A percentile compares a stretch with the other conserved stretches of the same genome.
Evolutionary conservation across 441 rosid genomes (phyloP).

Genomic region (Euphorbia celastroides): DNA sequence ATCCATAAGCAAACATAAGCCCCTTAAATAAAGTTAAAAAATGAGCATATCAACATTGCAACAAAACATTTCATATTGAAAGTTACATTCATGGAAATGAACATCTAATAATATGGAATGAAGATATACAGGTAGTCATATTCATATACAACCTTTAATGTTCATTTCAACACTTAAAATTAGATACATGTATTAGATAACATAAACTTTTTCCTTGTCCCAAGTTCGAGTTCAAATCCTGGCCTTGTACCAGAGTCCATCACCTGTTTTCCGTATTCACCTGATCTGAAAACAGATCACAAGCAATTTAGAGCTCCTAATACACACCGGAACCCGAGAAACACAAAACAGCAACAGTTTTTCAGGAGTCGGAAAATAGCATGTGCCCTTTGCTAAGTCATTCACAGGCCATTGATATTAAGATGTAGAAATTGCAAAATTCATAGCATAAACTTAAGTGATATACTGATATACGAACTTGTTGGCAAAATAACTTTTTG

Average conservation of each 20-base stretch:
- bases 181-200: neutral
- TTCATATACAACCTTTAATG: neutral
- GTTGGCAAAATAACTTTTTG: no score
- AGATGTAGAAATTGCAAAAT: no score
- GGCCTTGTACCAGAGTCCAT: slow-evolving; percentile 3
- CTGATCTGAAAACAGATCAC: neutral
- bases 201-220: neutral
- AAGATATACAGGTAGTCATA: neutral
- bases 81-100: neutral
- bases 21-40: no score
- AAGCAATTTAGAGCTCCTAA: neutral
- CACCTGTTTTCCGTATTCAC: slow-evolving; percentile 23
- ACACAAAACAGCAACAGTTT: no score
- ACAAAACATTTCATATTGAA: neutral
- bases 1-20: no score
- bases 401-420: no score
- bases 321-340: no score
- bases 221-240: neutral
- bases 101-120: neutral
- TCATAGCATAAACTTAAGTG: no score
- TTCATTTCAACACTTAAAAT: neutral
- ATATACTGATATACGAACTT: no score
- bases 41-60: neutral
- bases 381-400: no score
- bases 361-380: no score